Evolutionary conservation across 352 stramenopile genomes (phyloP), one percentile per base, ranked within the genome.

Genomic region (Phytophthora niederhauseri): DNA sequence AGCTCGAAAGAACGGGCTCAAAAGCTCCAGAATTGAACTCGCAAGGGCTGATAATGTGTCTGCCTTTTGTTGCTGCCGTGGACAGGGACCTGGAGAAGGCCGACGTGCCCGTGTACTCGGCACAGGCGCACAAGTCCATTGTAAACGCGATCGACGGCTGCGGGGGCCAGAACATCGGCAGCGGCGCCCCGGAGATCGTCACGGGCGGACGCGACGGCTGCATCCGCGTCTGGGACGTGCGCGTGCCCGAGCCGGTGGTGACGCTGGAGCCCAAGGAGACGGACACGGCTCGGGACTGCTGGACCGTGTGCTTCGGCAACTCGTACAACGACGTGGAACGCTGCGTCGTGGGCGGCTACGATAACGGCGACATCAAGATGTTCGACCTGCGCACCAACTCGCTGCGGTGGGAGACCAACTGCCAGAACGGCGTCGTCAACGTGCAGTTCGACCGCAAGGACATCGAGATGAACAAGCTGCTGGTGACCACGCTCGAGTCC

Each of bases 381-480:
- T 99, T 98, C 62, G 97, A 99, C 67, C 72, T 99, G 52, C 84
- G 97, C 30, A 97, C 93, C 4, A 98, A 97, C 68, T 84, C 84
- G 59, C 81, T 99, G 68, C 78, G 92, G 53, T 99, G 95, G 93
- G 97, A 99, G 72, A 98, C 94, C 56, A 99, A 99, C 73, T 95
- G 93, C 52, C 87, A 94, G 62, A 99, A 99, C 79, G 97, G 96
- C 17, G 96, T 99, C n/a, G 97, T 98, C 41, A 93, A 87, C 59
- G 78, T 98, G 31, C 86, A 99, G 72, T 99, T 99, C 60, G 97
- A 99, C 74, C 86, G 97, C 41, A 97, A 96, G 60, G 95, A 99
- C 69, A 99, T 99, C 71, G 93, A 98, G 72, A 99, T 99, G 96
- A 99, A 99, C 78, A 99, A 99, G 69, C 72, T 98, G 26, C 72